These are phyloP conservation scores for Neurospora sp. DNA, from an alignment of 495 filamentous ascomycete genomes.

Conservation along the genomic window DNA sequence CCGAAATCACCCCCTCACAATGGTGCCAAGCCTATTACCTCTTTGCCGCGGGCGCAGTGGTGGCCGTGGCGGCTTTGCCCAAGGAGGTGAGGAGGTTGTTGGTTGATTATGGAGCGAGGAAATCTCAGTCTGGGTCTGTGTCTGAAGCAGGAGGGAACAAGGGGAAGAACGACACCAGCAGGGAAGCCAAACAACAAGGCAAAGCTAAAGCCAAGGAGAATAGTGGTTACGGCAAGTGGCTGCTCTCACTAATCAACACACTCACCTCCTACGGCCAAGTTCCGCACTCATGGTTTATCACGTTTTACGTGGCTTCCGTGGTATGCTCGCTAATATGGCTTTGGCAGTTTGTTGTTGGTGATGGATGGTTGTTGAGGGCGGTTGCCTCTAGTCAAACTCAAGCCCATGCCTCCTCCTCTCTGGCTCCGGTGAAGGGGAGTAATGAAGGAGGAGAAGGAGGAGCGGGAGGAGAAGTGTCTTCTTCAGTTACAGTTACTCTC, in stretches of 20 bases:
- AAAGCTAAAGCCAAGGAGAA: neutral
- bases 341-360: slow-evolving; percentile 50
- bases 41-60: slow-evolving; percentile 26
- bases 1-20: slow-evolving; percentile 18
- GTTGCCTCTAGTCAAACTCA: slow-evolving; percentile 27
- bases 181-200: neutral
- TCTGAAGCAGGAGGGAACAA: neutral
- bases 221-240: neutral
- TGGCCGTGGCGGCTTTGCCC: slow-evolving; percentile 30
- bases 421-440: neutral
- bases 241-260: slow-evolving; percentile 20
- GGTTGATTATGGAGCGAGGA: slow-evolving; percentile 41
- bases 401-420: slow-evolving; percentile 14
- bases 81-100: slow-evolving; percentile 29
- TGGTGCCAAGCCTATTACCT: slow-evolving; percentile 40
- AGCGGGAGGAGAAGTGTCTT: neutral
- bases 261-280: slow-evolving; percentile 42
- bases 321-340: slow-evolving; percentile 69
- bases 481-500: slow-evolving; percentile 40
- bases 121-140: slow-evolving; percentile 1
- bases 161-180: neutral
- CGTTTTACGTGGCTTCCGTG: slow-evolving; percentile 74
- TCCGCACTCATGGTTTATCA: slow-evolving; percentile 77
- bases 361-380: slow-evolving; percentile 41
- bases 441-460: neutral